phyloP scores from a whole-genome alignment of 768 basidiomycete species.

The Tricholoma furcatifolium region DNA sequence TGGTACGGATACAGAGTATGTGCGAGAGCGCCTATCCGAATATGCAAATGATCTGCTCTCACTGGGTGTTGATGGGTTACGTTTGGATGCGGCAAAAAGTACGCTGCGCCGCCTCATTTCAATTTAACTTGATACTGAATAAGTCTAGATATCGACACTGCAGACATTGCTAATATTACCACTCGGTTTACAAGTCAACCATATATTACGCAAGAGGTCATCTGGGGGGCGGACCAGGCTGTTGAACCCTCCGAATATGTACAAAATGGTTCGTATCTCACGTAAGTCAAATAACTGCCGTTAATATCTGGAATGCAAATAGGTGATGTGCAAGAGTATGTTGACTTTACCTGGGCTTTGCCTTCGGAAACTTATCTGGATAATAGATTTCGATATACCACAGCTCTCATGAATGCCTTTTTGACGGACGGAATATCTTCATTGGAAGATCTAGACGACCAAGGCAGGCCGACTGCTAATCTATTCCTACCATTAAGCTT shows the following conservation, averaged over 20 bases:
- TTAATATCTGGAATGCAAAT: background rate
- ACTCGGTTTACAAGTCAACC: conserved; percentile 37
- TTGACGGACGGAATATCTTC: conserved; percentile 46
- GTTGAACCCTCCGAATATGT: conserved; percentile 57
- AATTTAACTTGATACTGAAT: background rate
- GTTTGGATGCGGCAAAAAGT: conserved; percentile 69
- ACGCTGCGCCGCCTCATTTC: conserved; percentile 14
- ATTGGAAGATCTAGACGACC: conserved; percentile 50
- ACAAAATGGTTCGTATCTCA: conserved; percentile 37
- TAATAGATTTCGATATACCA: conserved; percentile 58
- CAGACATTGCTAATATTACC: conserved; percentile 55
- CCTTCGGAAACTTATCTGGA: background rate
- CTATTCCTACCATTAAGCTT: background rate
- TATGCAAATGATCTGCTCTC: conserved; percentile 63
- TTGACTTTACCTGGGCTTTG: background rate
- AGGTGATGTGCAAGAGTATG: conserved; percentile 67
- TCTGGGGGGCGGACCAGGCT: conserved; percentile 50
- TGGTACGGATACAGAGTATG: conserved; percentile 61
- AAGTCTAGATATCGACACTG: conserved; percentile 48
- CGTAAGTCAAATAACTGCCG: background rate
- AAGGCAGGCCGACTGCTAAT: conserved; percentile 30
- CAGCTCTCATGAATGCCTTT: conserved; percentile 51
- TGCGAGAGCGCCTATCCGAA: conserved; percentile 49
- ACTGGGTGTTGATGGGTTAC: conserved; percentile 60
- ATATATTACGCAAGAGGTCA: conserved; percentile 67